A percentile compares a stretch with the other conserved stretches of the same genome.
phyloP scores from a whole-genome alignment of 106 monocot genomes.

The Gastrodia elata region DNA sequence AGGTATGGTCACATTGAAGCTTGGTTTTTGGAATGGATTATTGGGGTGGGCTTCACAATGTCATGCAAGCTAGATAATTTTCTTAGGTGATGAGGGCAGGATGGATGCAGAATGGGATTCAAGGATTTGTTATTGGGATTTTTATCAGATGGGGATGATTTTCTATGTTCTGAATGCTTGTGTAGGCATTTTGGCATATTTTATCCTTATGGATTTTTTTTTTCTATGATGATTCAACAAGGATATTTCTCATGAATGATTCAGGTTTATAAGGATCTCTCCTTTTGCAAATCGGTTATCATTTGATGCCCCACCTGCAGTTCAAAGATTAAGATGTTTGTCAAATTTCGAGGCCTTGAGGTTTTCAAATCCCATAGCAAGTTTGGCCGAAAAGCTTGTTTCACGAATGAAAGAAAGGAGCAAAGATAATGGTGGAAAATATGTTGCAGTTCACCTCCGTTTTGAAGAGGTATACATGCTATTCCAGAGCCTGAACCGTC shows the following conservation, averaged over 20 bases:
- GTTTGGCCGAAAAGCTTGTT: conserved; percentile 67
- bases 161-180: no score
- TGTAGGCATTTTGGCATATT: background rate
- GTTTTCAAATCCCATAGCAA: conserved; percentile 79
- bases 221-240: background rate
- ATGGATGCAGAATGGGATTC: no score
- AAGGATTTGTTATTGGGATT: no score
- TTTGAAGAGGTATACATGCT: conserved; percentile 78
- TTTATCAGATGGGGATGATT: no score
- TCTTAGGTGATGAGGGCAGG: no score
- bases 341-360: conserved; percentile 89
- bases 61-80: no score
- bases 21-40: no score
- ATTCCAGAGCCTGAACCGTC: background rate
- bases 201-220: background rate
- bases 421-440: conserved; percentile 51
- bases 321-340: conserved; percentile 88
- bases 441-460: conserved; percentile 92
- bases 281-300: conserved; percentile 99
- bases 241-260: background rate
- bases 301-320: conserved; percentile 59
- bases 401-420: conserved; percentile 77
- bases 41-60: no score
- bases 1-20: no score
- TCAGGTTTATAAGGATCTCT: conserved; percentile 95